These are phyloP conservation scores for Graphium sp. DNA, from an alignment of 2,329 filamentous ascomycete genomes.

Conservation along the genomic window DNA sequence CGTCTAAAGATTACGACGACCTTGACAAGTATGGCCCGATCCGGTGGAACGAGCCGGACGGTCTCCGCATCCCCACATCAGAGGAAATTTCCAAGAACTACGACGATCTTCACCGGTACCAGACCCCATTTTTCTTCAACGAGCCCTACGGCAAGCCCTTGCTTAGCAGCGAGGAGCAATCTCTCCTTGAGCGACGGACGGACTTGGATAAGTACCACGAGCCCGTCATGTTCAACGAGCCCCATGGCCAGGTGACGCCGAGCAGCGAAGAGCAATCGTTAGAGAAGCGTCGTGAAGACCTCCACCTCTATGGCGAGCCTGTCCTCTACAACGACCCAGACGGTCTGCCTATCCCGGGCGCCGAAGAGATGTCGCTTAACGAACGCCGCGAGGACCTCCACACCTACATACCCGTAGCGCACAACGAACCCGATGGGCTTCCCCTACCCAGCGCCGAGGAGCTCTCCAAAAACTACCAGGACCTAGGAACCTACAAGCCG, in stretches of 20 bases:
- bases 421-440: slow-evolving; percentile 13
- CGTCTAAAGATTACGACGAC: slow-evolving; percentile 20
- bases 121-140: slow-evolving; percentile 13
- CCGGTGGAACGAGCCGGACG: slow-evolving; percentile 18
- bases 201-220: slow-evolving; percentile 17
- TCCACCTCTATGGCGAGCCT: slow-evolving; percentile 12
- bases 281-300: no score
- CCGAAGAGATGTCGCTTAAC: slow-evolving; percentile 17
- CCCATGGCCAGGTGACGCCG: not conserved
- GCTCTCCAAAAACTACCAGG: slow-evolving; percentile 18
- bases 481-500: slow-evolving; percentile 20
- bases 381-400: slow-evolving; percentile 18
- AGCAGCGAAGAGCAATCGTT: slow-evolving; percentile 3
- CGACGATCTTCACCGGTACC: slow-evolving; percentile 12
- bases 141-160: slow-evolving; percentile 17
- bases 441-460: slow-evolving; percentile 8
- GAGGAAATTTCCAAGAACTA: slow-evolving; percentile 23
- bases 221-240: slow-evolving; percentile 16
- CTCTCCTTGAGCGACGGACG: slow-evolving; percentile 2
- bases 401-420: slow-evolving; percentile 14
- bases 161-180: slow-evolving; percentile 15
- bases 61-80: slow-evolving; percentile 11
- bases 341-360: slow-evolving; percentile 11
- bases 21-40: slow-evolving; percentile 17
- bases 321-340: slow-evolving; percentile 17